Evolutionary conservation across 2,329 filamentous ascomycete species (phyloP), one percentile per base, ranked within the genome.

Genomic region (Fusarium citri): DNA sequence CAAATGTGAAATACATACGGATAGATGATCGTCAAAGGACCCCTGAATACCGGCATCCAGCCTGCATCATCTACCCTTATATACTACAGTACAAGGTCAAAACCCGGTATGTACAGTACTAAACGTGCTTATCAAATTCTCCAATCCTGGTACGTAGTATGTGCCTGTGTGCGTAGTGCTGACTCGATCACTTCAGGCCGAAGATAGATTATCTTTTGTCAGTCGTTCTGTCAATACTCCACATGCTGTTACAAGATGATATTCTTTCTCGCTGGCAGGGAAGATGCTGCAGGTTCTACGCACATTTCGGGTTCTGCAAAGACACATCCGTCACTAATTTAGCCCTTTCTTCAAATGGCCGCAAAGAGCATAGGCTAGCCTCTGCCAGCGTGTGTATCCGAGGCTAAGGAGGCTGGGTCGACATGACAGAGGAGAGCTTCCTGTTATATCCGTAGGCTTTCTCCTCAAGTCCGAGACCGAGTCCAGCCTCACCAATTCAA

Each of bases 21-120:
- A 56, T 30, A 47, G 46, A 47, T 58, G 61, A 64, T 64, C 51
- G 40, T 22, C 51, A 57, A 50, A 63, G 18, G 25, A 64, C 59
- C 59, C 61, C 51, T 64, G 61, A 42, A 28, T 50, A 37, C 20
- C 59, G 45, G 51, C 59, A 63, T 60, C 42, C 47, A 42, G 41
- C 20, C 30, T 46, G 40, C 48, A 58, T n/a, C 49, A 16, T 40
- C 25, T 34, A 25, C 42, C 49, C 47, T 50, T 50, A 34, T 50
- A 50, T 34, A 50, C 41, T 31, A n/a, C 18, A 25, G 6, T 34
- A n/a, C 42, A 42, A 23, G 37, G 34, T 25, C 34, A 26, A 25
- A 41, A 42, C 34, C 49, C 34, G 25, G 45, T 28, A 47, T 46
- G 34, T 37, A n/a, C 34, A 37, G 34, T 37, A n/a, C 34, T 26